Conservation (phyloP, 805 yeast species). For the Candida cerambycidarum region DNA sequence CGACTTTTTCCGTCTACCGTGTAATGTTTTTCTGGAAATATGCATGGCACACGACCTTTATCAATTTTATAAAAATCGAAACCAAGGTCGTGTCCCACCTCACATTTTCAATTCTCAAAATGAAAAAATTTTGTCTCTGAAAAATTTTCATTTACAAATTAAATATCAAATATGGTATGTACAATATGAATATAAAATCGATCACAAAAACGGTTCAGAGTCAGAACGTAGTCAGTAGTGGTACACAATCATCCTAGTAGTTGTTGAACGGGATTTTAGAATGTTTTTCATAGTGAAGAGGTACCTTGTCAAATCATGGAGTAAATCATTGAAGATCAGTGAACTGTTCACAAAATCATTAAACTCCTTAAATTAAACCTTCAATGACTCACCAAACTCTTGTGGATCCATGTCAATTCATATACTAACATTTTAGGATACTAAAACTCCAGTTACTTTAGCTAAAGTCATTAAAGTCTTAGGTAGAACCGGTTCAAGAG, state of each 20-base stretch:
- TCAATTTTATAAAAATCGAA: not conserved
- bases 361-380: too few relatives aligned
- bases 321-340: too few relatives aligned
- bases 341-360: too few relatives aligned
- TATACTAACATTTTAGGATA: slow-evolving; percentile 21
- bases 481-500: slow-evolving; percentile 99
- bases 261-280: too few relatives aligned
- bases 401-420: not conserved
- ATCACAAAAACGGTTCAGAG: not conserved
- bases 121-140: slow-evolving; percentile 7
- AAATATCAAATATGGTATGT: slow-evolving; percentile 19
- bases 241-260: not conserved
- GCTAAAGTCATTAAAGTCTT: slow-evolving; percentile 99
- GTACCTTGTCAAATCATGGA: too few relatives aligned
- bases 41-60: not conserved
- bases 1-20: not conserved
- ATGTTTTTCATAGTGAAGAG: too few relatives aligned
- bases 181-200: not conserved
- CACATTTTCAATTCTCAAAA: slow-evolving; percentile 3
- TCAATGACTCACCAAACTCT: too few relatives aligned
- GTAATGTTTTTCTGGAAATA: not conserved
- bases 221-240: not conserved
- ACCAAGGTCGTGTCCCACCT: not conserved
- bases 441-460: slow-evolving; percentile 92
- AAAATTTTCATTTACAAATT: slow-evolving; percentile 7